Conservation (phyloP, 2,329 filamentous ascomycete species). For the Nigrograna mackinnonii region DNA sequence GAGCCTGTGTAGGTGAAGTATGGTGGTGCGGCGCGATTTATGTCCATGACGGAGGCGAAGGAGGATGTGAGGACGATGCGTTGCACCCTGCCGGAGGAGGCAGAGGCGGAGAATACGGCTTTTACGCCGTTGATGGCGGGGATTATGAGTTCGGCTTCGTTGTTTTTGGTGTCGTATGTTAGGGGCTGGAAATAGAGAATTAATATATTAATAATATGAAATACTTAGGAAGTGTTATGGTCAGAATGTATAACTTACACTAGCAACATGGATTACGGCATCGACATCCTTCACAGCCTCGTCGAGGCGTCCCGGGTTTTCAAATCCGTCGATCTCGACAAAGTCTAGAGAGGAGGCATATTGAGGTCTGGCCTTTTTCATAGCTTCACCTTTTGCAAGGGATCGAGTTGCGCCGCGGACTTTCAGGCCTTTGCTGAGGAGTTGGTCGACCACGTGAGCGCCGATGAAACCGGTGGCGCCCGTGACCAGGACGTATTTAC, state of each 20-base stretch:
- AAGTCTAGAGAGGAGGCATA: slow-evolving; percentile 45
- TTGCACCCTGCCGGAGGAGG: slow-evolving; percentile 9
- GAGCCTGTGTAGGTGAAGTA: slow-evolving; percentile 19
- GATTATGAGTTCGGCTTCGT: slow-evolving; percentile 49
- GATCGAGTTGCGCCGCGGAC: slow-evolving; percentile 17
- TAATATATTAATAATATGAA: too few relatives aligned
- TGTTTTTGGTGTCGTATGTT: slow-evolving; percentile 49
- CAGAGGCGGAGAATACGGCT: slow-evolving; percentile 42
- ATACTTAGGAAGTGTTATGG: too few relatives aligned
- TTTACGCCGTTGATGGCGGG: slow-evolving; percentile 53
- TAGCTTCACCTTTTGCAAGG: slow-evolving; percentile 22
- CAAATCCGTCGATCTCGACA: slow-evolving; percentile 48
- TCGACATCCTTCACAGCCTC: slow-evolving; percentile 40
- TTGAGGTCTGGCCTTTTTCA: slow-evolving; percentile 44
- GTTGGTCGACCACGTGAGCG: slow-evolving; percentile 20
- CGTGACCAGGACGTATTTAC: slow-evolving; percentile 22
- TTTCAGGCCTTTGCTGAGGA: slow-evolving; percentile 11
- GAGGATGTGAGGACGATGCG: slow-evolving; percentile 22
- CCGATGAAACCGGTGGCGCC: slow-evolving; percentile 27
- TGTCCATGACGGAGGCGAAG: slow-evolving; percentile 15
- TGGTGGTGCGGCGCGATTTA: slow-evolving; percentile 9
- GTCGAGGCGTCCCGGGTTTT: slow-evolving; percentile 38
- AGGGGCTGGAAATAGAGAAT: too few relatives aligned
- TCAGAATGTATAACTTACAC: too few relatives aligned
- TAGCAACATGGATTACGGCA: slow-evolving; percentile 51